Evolutionary conservation across 768 basidiomycete genomes (phyloP).

Genomic region (Boletus eberwhitei): DNA sequence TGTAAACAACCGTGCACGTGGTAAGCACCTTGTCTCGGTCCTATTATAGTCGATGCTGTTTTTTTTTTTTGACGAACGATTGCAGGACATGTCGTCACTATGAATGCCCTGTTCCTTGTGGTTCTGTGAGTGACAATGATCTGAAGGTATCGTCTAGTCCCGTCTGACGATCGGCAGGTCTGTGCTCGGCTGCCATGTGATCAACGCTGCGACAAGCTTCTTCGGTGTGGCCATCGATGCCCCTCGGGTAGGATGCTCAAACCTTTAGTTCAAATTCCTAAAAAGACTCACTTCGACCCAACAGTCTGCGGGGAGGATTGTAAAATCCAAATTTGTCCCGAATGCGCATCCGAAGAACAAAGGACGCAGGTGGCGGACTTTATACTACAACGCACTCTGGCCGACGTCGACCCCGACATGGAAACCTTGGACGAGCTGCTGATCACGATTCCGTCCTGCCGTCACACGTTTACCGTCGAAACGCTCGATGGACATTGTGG

Average conservation of each 20-base stretch:
- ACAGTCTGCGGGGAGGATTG: conserved; percentile 71
- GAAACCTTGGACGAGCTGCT: conserved; percentile 46
- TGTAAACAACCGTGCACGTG: conserved; percentile 63
- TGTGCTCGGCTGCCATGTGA: conserved; percentile 68
- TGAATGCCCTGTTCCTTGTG: conserved; percentile 60
- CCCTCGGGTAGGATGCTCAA: conserved; percentile 50
- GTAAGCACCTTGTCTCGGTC: conserved; percentile 21
- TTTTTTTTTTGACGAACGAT: not conserved
- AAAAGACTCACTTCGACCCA: not conserved
- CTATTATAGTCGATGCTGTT: not conserved
- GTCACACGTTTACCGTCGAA: conserved; percentile 68
- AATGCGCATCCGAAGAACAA: conserved; percentile 41
- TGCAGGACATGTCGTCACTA: conserved; percentile 54
- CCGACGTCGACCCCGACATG: conserved; percentile 42
- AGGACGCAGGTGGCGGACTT: conserved; percentile 53
- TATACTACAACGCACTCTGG: conserved; percentile 49
- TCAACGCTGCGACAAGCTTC: conserved; percentile 41
- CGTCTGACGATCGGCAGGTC: conserved; percentile 36
- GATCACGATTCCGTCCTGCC: conserved; percentile 59
- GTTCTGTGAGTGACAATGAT: conserved; percentile 48
- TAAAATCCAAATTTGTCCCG: conserved; percentile 47
- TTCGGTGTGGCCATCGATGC: conserved; percentile 62
- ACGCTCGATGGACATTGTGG: conserved; percentile 61
- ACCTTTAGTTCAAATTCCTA: not conserved
- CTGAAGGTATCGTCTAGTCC: not conserved